These are phyloP conservation scores for Vitis riparia DNA, from an alignment of 164 flowering plant species.

Conservation along the genomic window DNA sequence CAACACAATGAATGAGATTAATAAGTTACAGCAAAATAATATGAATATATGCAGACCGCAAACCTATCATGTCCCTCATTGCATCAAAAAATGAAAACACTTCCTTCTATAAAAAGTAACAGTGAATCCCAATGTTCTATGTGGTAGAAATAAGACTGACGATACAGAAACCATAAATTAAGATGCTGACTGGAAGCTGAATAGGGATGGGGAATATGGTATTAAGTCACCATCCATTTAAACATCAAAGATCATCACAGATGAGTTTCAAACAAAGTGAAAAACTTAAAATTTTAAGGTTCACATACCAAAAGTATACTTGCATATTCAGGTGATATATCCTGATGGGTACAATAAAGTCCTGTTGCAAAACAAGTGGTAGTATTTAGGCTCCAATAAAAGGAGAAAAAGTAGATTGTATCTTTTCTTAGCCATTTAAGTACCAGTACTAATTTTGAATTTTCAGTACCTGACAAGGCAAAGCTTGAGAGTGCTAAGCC, in stretches of 20 bases:
- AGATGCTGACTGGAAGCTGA: neutral
- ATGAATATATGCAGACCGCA: too few relatives aligned
- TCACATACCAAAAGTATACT: constrained; percentile 87
- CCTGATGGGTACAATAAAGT: constrained; percentile 97
- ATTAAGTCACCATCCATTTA: neutral
- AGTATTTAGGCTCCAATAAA: neutral
- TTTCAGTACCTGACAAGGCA: constrained; percentile 79
- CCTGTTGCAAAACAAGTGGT: constrained; percentile 42
- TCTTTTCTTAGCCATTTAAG: neutral
- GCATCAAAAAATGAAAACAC: too few relatives aligned
- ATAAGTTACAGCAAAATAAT: too few relatives aligned
- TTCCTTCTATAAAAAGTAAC: too few relatives aligned
- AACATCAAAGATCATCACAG: neutral
- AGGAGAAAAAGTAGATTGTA: neutral
- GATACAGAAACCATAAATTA: neutral
- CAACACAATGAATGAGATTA: too few relatives aligned
- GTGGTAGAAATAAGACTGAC: too few relatives aligned
- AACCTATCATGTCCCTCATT: too few relatives aligned
- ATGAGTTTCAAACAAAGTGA: neutral
- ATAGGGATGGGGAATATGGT: neutral
- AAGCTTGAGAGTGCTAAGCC: constrained; percentile 97
- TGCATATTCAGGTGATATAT: constrained; percentile 95
- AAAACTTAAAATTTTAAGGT: neutral
- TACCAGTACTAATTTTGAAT: neutral
- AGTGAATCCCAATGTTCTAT: too few relatives aligned